These are phyloP conservation scores for Penicillium chermesinum DNA, from an alignment of 495 filamentous ascomycete species.

Conservation along the genomic window DNA sequence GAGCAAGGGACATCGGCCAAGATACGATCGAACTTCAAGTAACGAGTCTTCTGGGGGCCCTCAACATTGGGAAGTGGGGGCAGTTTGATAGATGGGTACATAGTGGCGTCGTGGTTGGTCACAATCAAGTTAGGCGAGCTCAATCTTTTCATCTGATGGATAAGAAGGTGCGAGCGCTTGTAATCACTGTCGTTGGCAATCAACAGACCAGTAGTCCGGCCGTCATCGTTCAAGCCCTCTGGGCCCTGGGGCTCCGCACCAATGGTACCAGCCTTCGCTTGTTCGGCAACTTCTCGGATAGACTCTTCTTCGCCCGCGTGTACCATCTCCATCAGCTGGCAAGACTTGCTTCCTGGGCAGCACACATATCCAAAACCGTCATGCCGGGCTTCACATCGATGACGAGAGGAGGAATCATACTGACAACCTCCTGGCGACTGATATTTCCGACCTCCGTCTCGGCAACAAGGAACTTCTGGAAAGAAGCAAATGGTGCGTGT, in stretches of 20 bases:
- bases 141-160: constrained; percentile 94
- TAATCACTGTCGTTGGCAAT: constrained; percentile 96
- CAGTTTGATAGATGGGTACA: constrained; percentile 86
- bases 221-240: constrained; percentile 65
- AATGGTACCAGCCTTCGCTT: constrained; percentile 46
- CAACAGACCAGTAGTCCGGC: constrained; percentile 81
- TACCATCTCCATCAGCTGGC: constrained; percentile 90
- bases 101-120: constrained; percentile 94
- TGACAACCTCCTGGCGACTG: constrained; percentile 91
- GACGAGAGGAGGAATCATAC: constrained; percentile 95
- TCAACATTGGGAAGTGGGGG: constrained; percentile 44
- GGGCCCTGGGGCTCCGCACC: constrained; percentile 42
- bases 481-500: constrained; percentile 85
- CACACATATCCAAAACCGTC: constrained; percentile 90
- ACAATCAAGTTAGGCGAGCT: constrained; percentile 96
- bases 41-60: constrained; percentile 55
- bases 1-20: constrained; percentile 96
- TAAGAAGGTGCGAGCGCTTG: constrained; percentile 90
- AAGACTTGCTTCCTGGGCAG: constrained; percentile 96
- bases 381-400: constrained; percentile 89
- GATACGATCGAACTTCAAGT: constrained; percentile 95
- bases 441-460: constrained; percentile 97
- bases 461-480: constrained; percentile 97
- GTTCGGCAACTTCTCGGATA: constrained; percentile 54
- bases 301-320: constrained; percentile 85